phyloP scores from a whole-genome alignment of 148 eudicot species.

The Camellia granthamiana region DNA sequence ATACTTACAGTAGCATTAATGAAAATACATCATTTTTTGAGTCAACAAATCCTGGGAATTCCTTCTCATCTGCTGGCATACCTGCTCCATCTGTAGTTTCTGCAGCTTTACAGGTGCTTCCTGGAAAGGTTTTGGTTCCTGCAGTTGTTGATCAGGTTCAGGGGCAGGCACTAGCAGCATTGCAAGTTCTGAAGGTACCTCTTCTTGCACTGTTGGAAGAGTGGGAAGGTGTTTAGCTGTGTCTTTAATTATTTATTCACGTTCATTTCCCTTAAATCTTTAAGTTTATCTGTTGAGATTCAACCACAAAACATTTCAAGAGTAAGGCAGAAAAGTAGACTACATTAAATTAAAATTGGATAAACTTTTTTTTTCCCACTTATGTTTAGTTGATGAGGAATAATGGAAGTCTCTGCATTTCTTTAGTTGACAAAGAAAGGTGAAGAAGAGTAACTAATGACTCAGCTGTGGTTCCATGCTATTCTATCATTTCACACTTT shows the following conservation, averaged over 20 bases:
- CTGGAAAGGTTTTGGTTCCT: slow-evolving; percentile 92
- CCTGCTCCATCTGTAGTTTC: slow-evolving; percentile 89
- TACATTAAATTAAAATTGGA: not conserved
- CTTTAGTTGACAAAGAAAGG: not conserved
- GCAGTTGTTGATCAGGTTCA: slow-evolving; percentile 84
- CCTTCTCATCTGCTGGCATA: slow-evolving; percentile 60
- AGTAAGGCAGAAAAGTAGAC: not conserved
- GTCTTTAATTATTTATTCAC: not conserved
- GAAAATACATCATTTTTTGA: slow-evolving; percentile 32
- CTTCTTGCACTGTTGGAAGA: not conserved
- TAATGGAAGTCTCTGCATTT: not conserved
- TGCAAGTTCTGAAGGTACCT: slow-evolving; percentile 90
- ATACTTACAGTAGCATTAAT: slow-evolving; percentile 29
- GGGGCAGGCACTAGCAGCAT: slow-evolving; percentile 81
- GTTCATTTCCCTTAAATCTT: slow-evolving; percentile 5
- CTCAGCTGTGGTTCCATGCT: not conserved
- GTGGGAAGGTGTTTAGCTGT: not conserved
- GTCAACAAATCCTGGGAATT: slow-evolving; percentile 31
- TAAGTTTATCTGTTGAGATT: not conserved
- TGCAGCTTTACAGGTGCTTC: slow-evolving; percentile 65
- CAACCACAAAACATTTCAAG: not conserved
- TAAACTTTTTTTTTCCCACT: not conserved
- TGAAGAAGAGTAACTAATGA: not conserved
- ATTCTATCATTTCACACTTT: not conserved
- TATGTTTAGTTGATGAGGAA: slow-evolving; percentile 9